Conservation (phyloP, 179 eudicot genomes). For the Beta lomatogona region DNA sequence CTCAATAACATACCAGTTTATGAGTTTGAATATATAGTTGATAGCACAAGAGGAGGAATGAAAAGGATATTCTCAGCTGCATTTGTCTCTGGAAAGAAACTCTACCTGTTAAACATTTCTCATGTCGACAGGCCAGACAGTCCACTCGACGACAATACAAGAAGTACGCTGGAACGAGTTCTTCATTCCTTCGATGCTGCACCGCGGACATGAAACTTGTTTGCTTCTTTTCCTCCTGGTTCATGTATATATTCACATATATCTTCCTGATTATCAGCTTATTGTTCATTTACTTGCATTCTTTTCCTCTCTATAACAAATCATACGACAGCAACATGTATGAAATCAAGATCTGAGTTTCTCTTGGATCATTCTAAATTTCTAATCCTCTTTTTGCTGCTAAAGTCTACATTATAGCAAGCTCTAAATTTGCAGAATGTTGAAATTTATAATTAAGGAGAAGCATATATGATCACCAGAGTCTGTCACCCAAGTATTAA, state of each 20-base stretch:
- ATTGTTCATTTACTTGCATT: neutral
- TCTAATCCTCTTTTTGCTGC: neutral
- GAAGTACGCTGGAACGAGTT: conserved; percentile 59
- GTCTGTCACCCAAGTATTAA: no score
- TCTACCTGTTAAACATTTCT: conserved; percentile 76
- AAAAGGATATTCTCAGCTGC: conserved; percentile 90
- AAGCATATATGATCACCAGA: neutral
- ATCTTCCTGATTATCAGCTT: neutral
- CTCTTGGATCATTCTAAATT: neutral
- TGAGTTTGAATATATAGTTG: conserved; percentile 78
- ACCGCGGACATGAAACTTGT: conserved; percentile 33
- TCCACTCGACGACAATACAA: conserved; percentile 54
- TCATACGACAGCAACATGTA: neutral
- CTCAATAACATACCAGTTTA: conserved; percentile 59
- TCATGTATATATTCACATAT: no score
- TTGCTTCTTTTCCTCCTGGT: neutral
- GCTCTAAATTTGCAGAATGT: neutral
- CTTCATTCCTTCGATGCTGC: conserved; percentile 80
- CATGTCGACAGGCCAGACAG: conserved; percentile 70
- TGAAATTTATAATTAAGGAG: neutral
- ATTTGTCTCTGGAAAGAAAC: conserved; percentile 75
- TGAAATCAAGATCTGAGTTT: neutral
- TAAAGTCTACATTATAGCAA: neutral
- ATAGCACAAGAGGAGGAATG: conserved; percentile 87
- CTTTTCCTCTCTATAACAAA: neutral